Base-by-base conservation (phyloP, 1,284 basidiomycete genomes). In the Leucoagaricus sp. region DNA sequence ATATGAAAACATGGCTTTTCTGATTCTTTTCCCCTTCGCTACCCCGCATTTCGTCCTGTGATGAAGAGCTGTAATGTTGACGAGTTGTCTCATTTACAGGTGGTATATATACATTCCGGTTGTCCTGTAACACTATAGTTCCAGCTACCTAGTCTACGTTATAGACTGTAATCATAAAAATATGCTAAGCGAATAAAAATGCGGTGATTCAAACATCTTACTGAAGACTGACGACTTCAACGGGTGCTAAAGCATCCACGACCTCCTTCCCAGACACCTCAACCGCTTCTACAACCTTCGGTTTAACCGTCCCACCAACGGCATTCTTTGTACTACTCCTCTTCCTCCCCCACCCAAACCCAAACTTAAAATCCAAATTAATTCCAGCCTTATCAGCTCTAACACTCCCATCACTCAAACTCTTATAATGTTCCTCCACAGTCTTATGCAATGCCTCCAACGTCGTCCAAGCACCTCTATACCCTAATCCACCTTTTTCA, bases 1-100 rank as follows among this genome's bases (percentile, higher is more conserved):
- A 74, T 66, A 81, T 79, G 85, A 87, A 86, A 87, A 85, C 68
- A 69, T 73, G 86, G 85, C 83, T 87, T 87, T 74, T 87, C 85
- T 87, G 85, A 87, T 65, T 63, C 53, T 40, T 58, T 61, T 41
- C 44, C 52, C n/a, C 2, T 23, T 49, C 8, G 2, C 10, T 26
- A 29, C 29, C 15, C n/a, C n/a, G n/a, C n/a, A n/a, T n/a, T n/a
- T 42, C 9, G 25, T 47, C n/a, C 19, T 53, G 19, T 21, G 2
- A 7, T 26, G 36, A 15, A 29, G 23, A 8, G 19, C 9, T 36
- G 9, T 36, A 34, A 15, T 45, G 9, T 45, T 53, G 42, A 53
- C 15, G 19, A 10, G 10, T 21, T 33, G 25, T 50, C 10, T 9
- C 13, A n/a, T 19, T 36, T 49, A 40, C 34, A 40, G 25, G 36